Base-by-base conservation (phyloP, 805 yeast genomes). In the Ogataea pini region DNA sequence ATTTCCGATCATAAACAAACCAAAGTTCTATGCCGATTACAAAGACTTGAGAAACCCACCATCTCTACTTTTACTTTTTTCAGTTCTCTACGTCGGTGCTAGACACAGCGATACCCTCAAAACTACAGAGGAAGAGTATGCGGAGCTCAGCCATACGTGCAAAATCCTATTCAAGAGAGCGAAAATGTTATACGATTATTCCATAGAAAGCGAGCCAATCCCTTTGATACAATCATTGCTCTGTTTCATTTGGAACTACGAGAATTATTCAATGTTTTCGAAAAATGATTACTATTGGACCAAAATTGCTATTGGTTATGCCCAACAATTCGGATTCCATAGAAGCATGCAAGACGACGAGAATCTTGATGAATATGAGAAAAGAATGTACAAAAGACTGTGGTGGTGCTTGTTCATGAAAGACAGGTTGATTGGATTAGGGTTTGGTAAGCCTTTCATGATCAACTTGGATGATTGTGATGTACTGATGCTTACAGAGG, bases 401-500 rank as follows among this genome's bases (percentile, higher is more conserved):
- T 87, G 90, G 89, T 87, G 95, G 95, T 72, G 81, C 52, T 67
- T 88, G 17, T 84, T 83, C 62, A 78, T 80, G 49, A 82, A 87
- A 56, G 96, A 87, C 64, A 70, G 89, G 19, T 72, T 78, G 34
- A 80, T 82, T 8, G 82, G 90, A 2, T 76, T 85, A 43, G 88
- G 90, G 0, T 82, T 82, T 65, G 91, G 94, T 13, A 72, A 90
- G 47, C 94, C 95, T 0, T 67, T 79, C 5, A 72, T 77, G 57
- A 83, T 88, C 42, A 83, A 82, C 56, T 71, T 85, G 51, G 85
- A 80, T 42, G 92, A 87, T 60, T 81, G 87, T 59, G 91, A 85
- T 59, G 89, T 85, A 18, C 81, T 83, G n/a, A 83, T 84, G 87
- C 60, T 88, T 14, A 73, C 77, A 0, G 63, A 74, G n/a, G 82